Percentiles rank a stretch among this genome's conserved stretches.
Evolutionary conservation across 208 protist genomes (phyloP).

Genomic region (Trypanosoma avium): DNA sequence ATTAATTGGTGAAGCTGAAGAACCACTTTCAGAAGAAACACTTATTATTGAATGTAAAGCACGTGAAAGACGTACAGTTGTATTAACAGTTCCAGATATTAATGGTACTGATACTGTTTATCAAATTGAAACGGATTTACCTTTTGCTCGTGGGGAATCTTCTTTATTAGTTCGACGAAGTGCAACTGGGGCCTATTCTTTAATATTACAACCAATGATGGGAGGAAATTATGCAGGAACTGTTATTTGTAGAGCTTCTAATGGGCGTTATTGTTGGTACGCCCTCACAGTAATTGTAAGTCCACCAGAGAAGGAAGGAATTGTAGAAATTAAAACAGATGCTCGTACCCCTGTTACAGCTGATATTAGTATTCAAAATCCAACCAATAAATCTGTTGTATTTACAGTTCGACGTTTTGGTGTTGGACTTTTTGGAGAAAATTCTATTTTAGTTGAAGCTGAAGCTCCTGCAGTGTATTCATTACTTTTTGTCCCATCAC

Average conservation of each 20-base stretch:
- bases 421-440: slow-evolving; percentile 75
- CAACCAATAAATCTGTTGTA: slow-evolving; percentile 53
- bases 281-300: slow-evolving; percentile 76
- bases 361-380: slow-evolving; percentile 88
- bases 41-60: slow-evolving; percentile 81
- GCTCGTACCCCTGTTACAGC: slow-evolving; percentile 83
- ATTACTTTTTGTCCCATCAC: slow-evolving; percentile 84
- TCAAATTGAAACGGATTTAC: slow-evolving; percentile 83
- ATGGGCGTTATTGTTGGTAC: slow-evolving; percentile 92
- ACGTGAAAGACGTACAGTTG: slow-evolving; percentile 50
- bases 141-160: slow-evolving; percentile 72
- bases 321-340: slow-evolving; percentile 73
- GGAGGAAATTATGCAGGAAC: slow-evolving; percentile 83
- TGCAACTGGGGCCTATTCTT: slow-evolving; percentile 63
- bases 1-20: slow-evolving; percentile 79
- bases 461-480: slow-evolving; percentile 55
- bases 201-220: slow-evolving; percentile 74
- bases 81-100: slow-evolving; percentile 82
- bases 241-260: slow-evolving; percentile 75
- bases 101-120: slow-evolving; percentile 60
- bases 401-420: slow-evolving; percentile 84
- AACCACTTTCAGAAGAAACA: slow-evolving; percentile 88
- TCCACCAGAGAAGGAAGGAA: slow-evolving; percentile 86
- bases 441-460: slow-evolving; percentile 57
- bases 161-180: slow-evolving; percentile 55